These are phyloP conservation scores for Nepenthes gracilis DNA, from an alignment of 148 eudicot species.

Conservation along the genomic window DNA sequence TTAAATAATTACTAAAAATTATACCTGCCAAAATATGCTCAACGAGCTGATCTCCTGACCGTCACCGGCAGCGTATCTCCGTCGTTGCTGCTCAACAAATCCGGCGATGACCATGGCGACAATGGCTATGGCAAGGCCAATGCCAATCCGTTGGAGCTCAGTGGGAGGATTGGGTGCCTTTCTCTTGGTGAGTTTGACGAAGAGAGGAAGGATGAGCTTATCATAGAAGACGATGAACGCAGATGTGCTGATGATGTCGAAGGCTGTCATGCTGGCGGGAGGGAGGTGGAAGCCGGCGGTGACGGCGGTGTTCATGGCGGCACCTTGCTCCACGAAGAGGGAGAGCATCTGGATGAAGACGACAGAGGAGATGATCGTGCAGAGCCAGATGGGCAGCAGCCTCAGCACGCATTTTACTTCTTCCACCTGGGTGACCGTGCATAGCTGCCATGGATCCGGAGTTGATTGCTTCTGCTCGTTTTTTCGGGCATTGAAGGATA, in stretches of 20 bases:
- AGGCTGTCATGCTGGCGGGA: constrained; percentile 63
- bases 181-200: constrained; percentile 27
- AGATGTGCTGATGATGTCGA: constrained; percentile 53
- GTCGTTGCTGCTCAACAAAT: constrained; percentile 33
- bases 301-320: constrained; percentile 41
- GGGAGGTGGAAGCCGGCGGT: constrained; percentile 42
- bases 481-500: constrained; percentile 2
- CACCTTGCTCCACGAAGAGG: constrained; percentile 62
- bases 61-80: constrained; percentile 21
- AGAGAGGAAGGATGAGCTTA: constrained; percentile 38
- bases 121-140: constrained; percentile 48
- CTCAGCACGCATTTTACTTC: constrained; percentile 56
- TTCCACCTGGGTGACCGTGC: constrained; percentile 56
- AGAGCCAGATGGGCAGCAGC: constrained; percentile 51
- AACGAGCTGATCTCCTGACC: constrained; percentile 36
- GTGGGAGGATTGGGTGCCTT: constrained; percentile 31
- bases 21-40: constrained; percentile 44
- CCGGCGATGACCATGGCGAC: constrained; percentile 49
- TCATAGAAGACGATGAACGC: constrained; percentile 46
- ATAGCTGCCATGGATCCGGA: constrained; percentile 40
- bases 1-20: too few species aligned
- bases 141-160: constrained; percentile 55
- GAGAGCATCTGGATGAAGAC: constrained; percentile 65
- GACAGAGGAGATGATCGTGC: constrained; percentile 51
- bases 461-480: not conserved